Evolutionary conservation across 164 flowering plant genomes (phyloP).

Genomic region (Brasenia schreberi): DNA sequence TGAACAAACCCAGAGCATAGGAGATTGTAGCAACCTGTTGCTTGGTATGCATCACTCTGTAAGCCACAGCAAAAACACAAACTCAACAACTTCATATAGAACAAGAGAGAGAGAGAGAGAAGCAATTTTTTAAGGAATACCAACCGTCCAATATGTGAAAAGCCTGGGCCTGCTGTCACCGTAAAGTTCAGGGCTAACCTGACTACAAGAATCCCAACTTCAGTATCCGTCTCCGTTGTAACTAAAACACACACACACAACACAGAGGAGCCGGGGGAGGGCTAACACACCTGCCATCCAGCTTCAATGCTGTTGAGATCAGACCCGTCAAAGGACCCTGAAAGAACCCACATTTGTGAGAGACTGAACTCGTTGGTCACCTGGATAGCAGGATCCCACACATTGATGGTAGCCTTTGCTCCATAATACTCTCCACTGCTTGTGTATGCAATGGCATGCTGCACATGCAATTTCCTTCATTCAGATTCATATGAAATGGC

Average conservation of each 20-base stretch:
- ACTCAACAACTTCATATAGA: neutral
- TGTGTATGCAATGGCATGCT: constrained; percentile 96
- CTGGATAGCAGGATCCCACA: constrained; percentile 85
- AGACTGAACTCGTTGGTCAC: constrained; percentile 79
- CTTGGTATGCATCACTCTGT: constrained; percentile 85
- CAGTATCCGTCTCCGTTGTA: constrained; percentile 12
- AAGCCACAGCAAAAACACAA: neutral
- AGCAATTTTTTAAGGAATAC: constrained; percentile 5
- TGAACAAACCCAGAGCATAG: constrained; percentile 94
- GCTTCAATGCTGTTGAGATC: constrained; percentile 98
- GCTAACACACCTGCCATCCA: constrained; percentile 91
- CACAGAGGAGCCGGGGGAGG: neutral
- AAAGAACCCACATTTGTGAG: constrained; percentile 86
- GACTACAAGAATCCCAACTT: constrained; percentile 78
- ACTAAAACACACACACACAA: no score
- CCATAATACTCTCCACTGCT: constrained; percentile 64
- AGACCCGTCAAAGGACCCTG: constrained; percentile 78
- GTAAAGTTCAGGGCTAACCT: constrained; percentile 99
- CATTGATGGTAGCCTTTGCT: constrained; percentile 87
- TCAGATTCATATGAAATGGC: neutral
- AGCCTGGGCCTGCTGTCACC: constrained; percentile 96
- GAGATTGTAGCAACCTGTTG: constrained; percentile 95
- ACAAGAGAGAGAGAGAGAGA: neutral
- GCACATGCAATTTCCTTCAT: neutral
- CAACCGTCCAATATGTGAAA: constrained; percentile 99